phyloP scores from a whole-genome alignment of 768 basidiomycete genomes.

The Lactarius trivialis region DNA sequence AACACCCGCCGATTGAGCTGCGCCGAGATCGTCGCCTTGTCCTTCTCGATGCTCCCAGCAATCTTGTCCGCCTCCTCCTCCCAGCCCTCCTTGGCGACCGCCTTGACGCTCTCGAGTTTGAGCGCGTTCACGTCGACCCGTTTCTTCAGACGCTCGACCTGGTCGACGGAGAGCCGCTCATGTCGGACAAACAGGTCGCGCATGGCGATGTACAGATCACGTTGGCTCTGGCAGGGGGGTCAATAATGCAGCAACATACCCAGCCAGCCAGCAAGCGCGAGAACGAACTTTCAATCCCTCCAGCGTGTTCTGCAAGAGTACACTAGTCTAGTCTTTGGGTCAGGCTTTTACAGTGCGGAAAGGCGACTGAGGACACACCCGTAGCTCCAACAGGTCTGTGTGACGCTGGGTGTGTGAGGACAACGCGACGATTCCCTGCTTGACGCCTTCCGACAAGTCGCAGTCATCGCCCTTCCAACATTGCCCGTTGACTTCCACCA shows the following conservation, averaged over 20 bases:
- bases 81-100: constrained; percentile 75
- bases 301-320: constrained; percentile 58
- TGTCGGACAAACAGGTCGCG: constrained; percentile 83
- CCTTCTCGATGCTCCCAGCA: constrained; percentile 67
- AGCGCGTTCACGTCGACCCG: constrained; percentile 69
- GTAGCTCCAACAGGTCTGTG: constrained; percentile 65
- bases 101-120: constrained; percentile 70
- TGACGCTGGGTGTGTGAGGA: constrained; percentile 62
- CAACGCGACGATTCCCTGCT: constrained; percentile 60
- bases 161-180: constrained; percentile 83
- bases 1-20: constrained; percentile 77
- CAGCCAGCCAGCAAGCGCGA: neutral
- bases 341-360: neutral
- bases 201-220: constrained; percentile 81
- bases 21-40: constrained; percentile 72
- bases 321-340: constrained; percentile 44
- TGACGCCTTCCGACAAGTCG: constrained; percentile 72
- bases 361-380: constrained; percentile 41
- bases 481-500: constrained; percentile 69
- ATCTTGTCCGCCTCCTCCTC: constrained; percentile 78
- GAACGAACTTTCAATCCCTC: constrained; percentile 65
- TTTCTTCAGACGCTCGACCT: constrained; percentile 82
- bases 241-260: neutral
- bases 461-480: constrained; percentile 86
- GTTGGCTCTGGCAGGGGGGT: constrained; percentile 48